Percentiles rank a stretch among this genome's conserved stretches.
Evolutionary conservation across 2,329 filamentous ascomycete species (phyloP).

Genomic region (Thielaviopsis musarum): DNA sequence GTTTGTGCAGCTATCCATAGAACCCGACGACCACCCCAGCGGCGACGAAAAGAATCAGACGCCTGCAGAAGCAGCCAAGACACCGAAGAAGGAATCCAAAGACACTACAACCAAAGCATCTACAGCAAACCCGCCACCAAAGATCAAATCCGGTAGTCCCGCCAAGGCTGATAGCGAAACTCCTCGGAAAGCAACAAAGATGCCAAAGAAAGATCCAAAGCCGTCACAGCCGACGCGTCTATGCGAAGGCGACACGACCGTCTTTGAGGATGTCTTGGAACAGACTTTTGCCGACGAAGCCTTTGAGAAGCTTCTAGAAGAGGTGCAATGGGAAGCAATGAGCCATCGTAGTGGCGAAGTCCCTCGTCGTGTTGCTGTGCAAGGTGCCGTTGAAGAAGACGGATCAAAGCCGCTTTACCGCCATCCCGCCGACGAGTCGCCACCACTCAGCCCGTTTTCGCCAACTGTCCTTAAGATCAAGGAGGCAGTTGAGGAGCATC

Average conservation of each 20-base stretch:
- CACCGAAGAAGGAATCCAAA: not conserved
- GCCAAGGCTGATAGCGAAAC: not conserved
- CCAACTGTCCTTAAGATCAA: conserved; percentile 54
- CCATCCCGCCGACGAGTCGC: conserved; percentile 79
- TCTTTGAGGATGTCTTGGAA: conserved; percentile 56
- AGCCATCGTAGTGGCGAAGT: conserved; percentile 82
- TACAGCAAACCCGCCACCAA: too few species aligned
- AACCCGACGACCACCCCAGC: not conserved
- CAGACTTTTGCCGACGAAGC: conserved; percentile 34
- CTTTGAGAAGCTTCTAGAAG: conserved; percentile 53
- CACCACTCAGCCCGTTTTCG: conserved; percentile 61
- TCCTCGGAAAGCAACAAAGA: not conserved
- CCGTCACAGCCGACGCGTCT: conserved; percentile 22
- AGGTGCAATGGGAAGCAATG: conserved; percentile 85
- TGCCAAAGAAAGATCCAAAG: not conserved
- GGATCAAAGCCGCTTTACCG: conserved; percentile 81
- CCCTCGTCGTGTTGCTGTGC: conserved; percentile 77
- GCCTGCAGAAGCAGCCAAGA: not conserved
- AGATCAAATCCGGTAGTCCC: not conserved
- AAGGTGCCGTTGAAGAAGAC: conserved; percentile 52
- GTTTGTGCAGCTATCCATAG: not conserved
- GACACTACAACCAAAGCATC: too few species aligned
- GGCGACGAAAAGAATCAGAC: not conserved
- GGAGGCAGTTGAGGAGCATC: conserved; percentile 46
- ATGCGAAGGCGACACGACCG: conserved; percentile 65